A percentile compares a stretch with the other conserved stretches of the same genome.
These are phyloP conservation scores for Dactylellina haptotyla DNA, from an alignment of 2,329 filamentous ascomycete species.

Conservation along the genomic window DNA sequence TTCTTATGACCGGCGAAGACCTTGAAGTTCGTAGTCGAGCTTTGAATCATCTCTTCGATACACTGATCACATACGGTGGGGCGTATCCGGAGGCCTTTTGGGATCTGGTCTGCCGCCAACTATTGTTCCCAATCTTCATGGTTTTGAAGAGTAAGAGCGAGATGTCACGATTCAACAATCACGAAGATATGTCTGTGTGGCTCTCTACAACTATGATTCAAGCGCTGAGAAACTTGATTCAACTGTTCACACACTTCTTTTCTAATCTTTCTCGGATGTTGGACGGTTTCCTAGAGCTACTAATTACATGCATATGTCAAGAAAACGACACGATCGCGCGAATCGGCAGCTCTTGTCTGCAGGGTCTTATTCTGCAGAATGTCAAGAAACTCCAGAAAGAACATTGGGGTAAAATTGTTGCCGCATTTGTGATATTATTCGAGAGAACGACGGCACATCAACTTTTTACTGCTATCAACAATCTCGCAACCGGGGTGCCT, in stretches of 20 bases:
- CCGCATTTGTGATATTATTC: conserved; percentile 94
- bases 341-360: conserved; percentile 97
- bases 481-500: conserved; percentile 62
- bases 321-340: conserved; percentile 98
- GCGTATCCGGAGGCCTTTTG: conserved; percentile 95
- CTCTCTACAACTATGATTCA: conserved; percentile 99
- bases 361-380: conserved; percentile 95
- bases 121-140: conserved; percentile 98
- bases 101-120: conserved; percentile 97
- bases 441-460: conserved; percentile 93
- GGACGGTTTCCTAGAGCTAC: conserved; percentile 91
- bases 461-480: conserved; percentile 78
- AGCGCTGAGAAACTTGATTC: conserved; percentile 96
- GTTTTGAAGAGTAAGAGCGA: conserved; percentile 95
- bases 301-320: conserved; percentile 96
- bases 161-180: conserved; percentile 92
- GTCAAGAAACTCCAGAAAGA: conserved; percentile 86
- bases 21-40: conserved; percentile 90
- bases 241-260: conserved; percentile 98
- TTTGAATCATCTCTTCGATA: conserved; percentile 95
- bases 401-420: conserved; percentile 95
- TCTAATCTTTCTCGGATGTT: conserved; percentile 97
- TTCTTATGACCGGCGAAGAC: conserved; percentile 98
- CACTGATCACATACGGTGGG: conserved; percentile 86
- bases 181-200: conserved; percentile 98